Percentiles rank a stretch among this genome's conserved stretches.
Evolutionary conservation across 2,329 filamentous ascomycete species (phyloP).

Genomic region (Pezizomycotina sp.): DNA sequence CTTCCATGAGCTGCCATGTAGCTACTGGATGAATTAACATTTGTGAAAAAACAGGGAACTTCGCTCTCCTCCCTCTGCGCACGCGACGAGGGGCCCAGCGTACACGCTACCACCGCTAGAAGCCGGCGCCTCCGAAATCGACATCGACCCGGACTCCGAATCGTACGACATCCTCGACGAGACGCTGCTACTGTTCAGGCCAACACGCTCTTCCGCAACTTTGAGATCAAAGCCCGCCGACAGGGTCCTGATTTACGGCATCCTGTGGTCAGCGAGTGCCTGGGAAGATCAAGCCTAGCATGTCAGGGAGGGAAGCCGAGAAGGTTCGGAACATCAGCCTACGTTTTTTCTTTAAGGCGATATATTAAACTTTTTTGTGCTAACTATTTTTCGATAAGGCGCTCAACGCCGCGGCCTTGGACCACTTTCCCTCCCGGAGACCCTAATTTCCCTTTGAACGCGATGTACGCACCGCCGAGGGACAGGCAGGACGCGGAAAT

Average conservation of each 20-base stretch:
- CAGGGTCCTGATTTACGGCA: conserved; percentile 87
- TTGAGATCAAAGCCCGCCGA: conserved; percentile 95
- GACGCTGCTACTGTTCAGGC: conserved; percentile 76
- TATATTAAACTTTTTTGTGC: neutral
- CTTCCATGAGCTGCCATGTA: too few relatives aligned
- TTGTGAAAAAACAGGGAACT: conserved; percentile 53
- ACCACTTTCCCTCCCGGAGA: conserved; percentile 92
- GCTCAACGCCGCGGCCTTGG: conserved; percentile 43
- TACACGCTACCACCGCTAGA: conserved; percentile 59
- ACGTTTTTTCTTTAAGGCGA: neutral
- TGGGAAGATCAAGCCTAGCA: conserved; percentile 70
- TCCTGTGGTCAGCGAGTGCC: conserved; percentile 79
- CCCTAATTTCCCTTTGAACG: conserved; percentile 81
- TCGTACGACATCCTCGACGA: conserved; percentile 96
- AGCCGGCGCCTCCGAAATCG: conserved; percentile 36
- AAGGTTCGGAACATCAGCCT: conserved; percentile 33
- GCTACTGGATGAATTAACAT: conserved; percentile 1
- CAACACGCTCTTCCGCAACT: too few relatives aligned
- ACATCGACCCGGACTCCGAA: conserved; percentile 65
- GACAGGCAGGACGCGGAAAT: conserved; percentile 81
- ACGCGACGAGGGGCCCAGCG: conserved; percentile 88
- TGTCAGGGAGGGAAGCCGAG: conserved; percentile 48
- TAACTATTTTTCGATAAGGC: conserved; percentile 18
- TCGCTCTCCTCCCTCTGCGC: conserved; percentile 82
- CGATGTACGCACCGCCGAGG: conserved; percentile 80